Base-by-base conservation (phyloP, 345 rosid species). In the Isatis tinctoria region DNA sequence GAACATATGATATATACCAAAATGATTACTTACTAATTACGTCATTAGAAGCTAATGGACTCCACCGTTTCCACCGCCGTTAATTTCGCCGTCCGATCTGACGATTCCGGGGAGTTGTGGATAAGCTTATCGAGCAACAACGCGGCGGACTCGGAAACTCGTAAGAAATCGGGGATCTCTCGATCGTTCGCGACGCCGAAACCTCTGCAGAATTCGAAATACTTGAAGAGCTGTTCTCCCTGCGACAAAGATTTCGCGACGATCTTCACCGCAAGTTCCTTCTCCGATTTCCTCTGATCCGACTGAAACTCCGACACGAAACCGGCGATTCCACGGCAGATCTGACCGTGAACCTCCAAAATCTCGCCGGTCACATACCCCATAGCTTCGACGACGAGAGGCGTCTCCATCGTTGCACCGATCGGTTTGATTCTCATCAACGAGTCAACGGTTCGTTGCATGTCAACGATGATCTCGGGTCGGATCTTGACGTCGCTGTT, bases 381-480 rank as follows among this genome's bases (percentile, higher is more conserved):
- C 95, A 92, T 84, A 39, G 92, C 91, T 70, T 90, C 91, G 1
- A 76, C 78, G 22, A 90, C 80, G 11, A 92, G 78, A 20, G 43
- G 53, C 9, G 67, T 75, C 66, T 28, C 78, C 90, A 85, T 87
- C 30, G 78, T 81, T 2, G 69, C 58, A 0, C 76, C 78, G 10
- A 33, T 52, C 0, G 96, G 96, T 68, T 77, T 87, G 47, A 92
- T 73, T 43, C 83, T 84, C 17, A 90, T 85, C 80, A 92, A 69
- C 45, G 74, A 14, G 59, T 85, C 89, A 5, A 92, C 83, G 59
- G 84, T 59, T 24, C 63, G 32, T 32, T 88, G 91, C 82, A 70
- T 62, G 18, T 80, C 73, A 28, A 72, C 79, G 7, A 93, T 76
- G 73, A 64, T 82, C 3, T 27, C 65, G 47, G 86, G 76, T 2